Conservation (phyloP, 1,284 basidiomycete species). For the Austroboletus sp. region DNA sequence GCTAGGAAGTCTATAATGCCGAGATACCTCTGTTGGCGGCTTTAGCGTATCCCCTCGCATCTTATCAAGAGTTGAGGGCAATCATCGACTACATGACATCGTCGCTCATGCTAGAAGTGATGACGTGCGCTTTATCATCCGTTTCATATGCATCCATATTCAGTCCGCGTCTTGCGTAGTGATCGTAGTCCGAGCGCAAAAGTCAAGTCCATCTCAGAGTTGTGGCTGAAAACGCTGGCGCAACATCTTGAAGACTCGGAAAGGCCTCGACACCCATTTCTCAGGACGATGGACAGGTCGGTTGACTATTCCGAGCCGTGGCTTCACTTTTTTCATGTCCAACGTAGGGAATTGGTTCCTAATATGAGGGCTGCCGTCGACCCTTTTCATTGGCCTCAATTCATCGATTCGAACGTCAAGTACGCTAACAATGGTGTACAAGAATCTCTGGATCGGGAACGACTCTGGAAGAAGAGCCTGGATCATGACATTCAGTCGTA, state of each 20-base stretch:
- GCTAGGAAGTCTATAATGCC: slow-evolving; percentile 28
- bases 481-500: slow-evolving; percentile 23
- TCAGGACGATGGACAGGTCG: slow-evolving; percentile 17
- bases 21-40: slow-evolving; percentile 29
- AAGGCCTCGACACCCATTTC: slow-evolving; percentile 10
- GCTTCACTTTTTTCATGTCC: neutral
- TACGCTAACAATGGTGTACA: slow-evolving; percentile 21
- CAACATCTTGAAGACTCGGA: slow-evolving; percentile 5
- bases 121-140: slow-evolving; percentile 21
- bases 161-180: slow-evolving; percentile 3
- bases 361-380: slow-evolving; percentile 21
- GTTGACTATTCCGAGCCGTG: slow-evolving; percentile 1
- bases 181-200: slow-evolving; percentile 16
- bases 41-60: slow-evolving; percentile 24
- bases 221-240: slow-evolving; percentile 16
- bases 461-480: slow-evolving; percentile 10
- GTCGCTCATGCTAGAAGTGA: slow-evolving; percentile 32
- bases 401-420: slow-evolving; percentile 18
- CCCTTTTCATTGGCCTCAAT: slow-evolving; percentile 29
- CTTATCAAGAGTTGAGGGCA: slow-evolving; percentile 18
- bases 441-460: slow-evolving; percentile 27
- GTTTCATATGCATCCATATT: neutral
- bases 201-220: slow-evolving; percentile 8
- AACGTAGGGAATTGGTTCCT: slow-evolving; percentile 22
- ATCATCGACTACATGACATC: slow-evolving; percentile 30